Evolutionary conservation across 768 basidiomycete species (phyloP).

Genomic region (Phaffia australis): DNA sequence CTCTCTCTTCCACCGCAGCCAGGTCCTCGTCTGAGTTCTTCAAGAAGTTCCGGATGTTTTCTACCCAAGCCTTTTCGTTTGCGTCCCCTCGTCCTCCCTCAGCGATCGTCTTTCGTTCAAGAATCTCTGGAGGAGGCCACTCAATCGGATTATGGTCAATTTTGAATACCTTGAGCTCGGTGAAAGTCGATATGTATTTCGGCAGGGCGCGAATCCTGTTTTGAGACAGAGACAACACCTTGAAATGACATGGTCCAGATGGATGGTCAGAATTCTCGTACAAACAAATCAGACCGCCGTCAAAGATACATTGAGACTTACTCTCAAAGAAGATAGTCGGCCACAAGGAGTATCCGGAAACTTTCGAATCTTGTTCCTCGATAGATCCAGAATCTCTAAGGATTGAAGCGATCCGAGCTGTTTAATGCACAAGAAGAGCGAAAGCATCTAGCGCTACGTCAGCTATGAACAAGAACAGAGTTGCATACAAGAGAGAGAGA

Average conservation of each 20-base stretch:
- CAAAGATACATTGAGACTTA: background rate
- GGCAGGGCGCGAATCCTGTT: slow-evolving; percentile 77
- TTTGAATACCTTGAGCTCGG: slow-evolving; percentile 63
- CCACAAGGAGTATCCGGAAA: slow-evolving; percentile 66
- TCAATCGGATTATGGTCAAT: slow-evolving; percentile 84
- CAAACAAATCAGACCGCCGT: slow-evolving; percentile 34
- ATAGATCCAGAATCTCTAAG: slow-evolving; percentile 88
- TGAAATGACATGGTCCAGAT: background rate
- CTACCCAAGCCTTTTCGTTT: slow-evolving; percentile 18
- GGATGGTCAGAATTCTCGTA: slow-evolving; percentile 3
- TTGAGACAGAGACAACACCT: slow-evolving; percentile 77
- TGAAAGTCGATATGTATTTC: slow-evolving; percentile 62
- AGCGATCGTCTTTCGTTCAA: background rate
- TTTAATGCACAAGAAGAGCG: background rate
- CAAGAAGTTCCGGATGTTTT: slow-evolving; percentile 10
- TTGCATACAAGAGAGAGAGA: background rate
- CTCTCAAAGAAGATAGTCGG: slow-evolving; percentile 61
- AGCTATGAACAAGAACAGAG: background rate
- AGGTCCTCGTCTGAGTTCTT: too few species aligned
- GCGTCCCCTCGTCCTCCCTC: background rate
- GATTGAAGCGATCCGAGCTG: slow-evolving; percentile 51
- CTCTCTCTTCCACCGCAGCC: background rate
- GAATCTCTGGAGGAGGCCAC: slow-evolving; percentile 51
- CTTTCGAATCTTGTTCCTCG: slow-evolving; percentile 74
- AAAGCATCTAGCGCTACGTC: background rate